Evolutionary conservation across 805 yeast species (phyloP).

Genomic region (Metschnikowia proteae): DNA sequence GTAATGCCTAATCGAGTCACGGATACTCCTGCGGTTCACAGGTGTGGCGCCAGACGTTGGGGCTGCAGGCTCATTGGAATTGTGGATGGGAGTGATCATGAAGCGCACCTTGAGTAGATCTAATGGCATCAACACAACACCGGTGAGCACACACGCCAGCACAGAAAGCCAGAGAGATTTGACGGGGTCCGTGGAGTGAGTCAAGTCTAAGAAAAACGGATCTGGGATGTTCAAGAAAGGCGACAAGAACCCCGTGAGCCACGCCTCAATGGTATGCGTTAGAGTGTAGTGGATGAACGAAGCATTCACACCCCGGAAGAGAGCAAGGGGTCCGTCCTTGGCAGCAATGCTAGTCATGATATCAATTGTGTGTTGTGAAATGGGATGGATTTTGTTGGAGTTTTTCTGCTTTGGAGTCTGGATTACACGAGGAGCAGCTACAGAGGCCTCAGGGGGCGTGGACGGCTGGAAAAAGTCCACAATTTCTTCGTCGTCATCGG

Average conservation of each 20-base stretch:
- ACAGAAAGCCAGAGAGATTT: conserved; percentile 65
- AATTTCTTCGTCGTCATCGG: conserved; percentile 22
- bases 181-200: conserved; percentile 75
- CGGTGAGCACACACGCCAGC: conserved; percentile 68
- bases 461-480: conserved; percentile 36
- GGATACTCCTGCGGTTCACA: conserved; percentile 56
- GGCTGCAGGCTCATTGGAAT: conserved; percentile 10
- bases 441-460: not conserved
- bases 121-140: conserved; percentile 70
- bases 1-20: conserved; percentile 58
- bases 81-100: conserved; percentile 61
- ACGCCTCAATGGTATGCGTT: conserved; percentile 75
- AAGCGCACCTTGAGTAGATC: conserved; percentile 77
- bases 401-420: not conserved
- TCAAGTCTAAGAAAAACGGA: conserved; percentile 77
- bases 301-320: conserved; percentile 73
- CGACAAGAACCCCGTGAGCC: conserved; percentile 86
- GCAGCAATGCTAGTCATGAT: conserved; percentile 60
- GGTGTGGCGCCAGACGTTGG: not conserved
- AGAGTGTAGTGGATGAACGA: conserved; percentile 75
- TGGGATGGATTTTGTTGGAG: conserved; percentile 46
- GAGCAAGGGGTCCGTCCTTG: conserved; percentile 67
- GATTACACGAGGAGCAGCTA: not conserved
- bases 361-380: conserved; percentile 59
- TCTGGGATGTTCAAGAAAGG: conserved; percentile 83